phyloP scores from a whole-genome alignment of 2,329 filamentous ascomycete genomes.

The Aspergillus fijiensis region DNA sequence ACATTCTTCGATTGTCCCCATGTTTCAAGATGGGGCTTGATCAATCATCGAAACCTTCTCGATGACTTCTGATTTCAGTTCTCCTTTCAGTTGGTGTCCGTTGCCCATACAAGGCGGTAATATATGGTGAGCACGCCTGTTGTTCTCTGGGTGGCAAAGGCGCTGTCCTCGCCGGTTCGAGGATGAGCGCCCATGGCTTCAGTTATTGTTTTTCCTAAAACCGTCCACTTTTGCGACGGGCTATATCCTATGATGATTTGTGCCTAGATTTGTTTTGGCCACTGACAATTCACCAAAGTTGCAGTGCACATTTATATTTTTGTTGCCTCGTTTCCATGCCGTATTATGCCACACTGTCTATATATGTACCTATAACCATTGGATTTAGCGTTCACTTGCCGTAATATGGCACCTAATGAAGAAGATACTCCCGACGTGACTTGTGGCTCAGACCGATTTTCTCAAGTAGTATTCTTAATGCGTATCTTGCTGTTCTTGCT shows the following conservation, averaged over 20 bases:
- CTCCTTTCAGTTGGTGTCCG: background rate
- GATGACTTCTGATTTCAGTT: slow-evolving; percentile 6
- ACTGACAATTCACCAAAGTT: slow-evolving; percentile 9
- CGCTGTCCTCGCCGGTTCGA: slow-evolving; percentile 22
- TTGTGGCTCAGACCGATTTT: background rate
- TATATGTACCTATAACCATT: slow-evolving; percentile 16
- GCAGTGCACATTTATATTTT: background rate
- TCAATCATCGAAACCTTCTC: background rate
- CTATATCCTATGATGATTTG: slow-evolving; percentile 24
- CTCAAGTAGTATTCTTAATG: no score
- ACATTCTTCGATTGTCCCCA: background rate
- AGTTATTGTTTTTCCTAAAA: slow-evolving; percentile 3
- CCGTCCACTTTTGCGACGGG: slow-evolving; percentile 14
- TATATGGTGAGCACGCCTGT: slow-evolving; percentile 11
- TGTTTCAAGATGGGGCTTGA: background rate
- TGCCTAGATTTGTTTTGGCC: slow-evolving; percentile 12
- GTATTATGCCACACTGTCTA: slow-evolving; percentile 8
- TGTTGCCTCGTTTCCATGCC: slow-evolving; percentile 5
- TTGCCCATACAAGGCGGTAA: slow-evolving; percentile 9
- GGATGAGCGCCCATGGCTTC: slow-evolving; percentile 11
- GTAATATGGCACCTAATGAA: slow-evolving; percentile 14
- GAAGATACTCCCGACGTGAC: slow-evolving; percentile 1
- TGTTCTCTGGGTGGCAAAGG: slow-evolving; percentile 7
- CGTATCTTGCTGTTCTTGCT: no score
- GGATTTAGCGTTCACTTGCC: slow-evolving; percentile 15